Evolutionary conservation across 2,329 filamentous ascomycete species (phyloP).

Genomic region (Botryosphaeria agaves): DNA sequence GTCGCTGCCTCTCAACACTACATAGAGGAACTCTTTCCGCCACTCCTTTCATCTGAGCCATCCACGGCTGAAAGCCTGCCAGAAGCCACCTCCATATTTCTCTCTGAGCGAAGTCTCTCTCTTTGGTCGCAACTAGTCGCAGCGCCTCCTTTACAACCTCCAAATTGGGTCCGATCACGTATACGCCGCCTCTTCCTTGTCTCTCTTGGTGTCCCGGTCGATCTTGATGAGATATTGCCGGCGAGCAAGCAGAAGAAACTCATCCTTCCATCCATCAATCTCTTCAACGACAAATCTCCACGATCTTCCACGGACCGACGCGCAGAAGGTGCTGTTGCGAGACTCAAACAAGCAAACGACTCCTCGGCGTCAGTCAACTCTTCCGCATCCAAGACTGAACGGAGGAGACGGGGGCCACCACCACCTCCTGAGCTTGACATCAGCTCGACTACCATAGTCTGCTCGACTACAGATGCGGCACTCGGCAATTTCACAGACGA

Average conservation of each 20-base stretch:
- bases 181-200: slow-evolving; percentile 92
- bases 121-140: slow-evolving; percentile 94
- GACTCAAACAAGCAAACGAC: slow-evolving; percentile 21
- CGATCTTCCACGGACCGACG: slow-evolving; percentile 20
- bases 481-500: slow-evolving; percentile 60
- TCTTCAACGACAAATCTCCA: slow-evolving; percentile 31
- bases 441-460: slow-evolving; percentile 59
- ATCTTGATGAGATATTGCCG: slow-evolving; percentile 91
- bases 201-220: slow-evolving; percentile 86
- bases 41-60: slow-evolving; percentile 23
- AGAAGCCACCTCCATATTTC: slow-evolving; percentile 45
- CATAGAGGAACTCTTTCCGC: slow-evolving; percentile 47
- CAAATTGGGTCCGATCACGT: slow-evolving; percentile 93
- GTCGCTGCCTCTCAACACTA: slow-evolving; percentile 44
- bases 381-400: slow-evolving; percentile 19
- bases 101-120: slow-evolving; percentile 72
- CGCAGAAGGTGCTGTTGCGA: slow-evolving; percentile 14
- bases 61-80: slow-evolving; percentile 13
- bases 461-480: slow-evolving; percentile 70
- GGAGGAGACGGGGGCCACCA: slow-evolving; percentile 38
- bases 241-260: slow-evolving; percentile 98
- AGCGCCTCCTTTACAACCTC: slow-evolving; percentile 82
- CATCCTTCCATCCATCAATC: slow-evolving; percentile 61
- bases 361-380: slow-evolving; percentile 21
- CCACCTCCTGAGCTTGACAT: slow-evolving; percentile 64